A percentile compares a stretch with the other conserved stretches of the same genome.
Conservation (phyloP, 208 protist species). For the Leishmania amazonensis region DNA sequence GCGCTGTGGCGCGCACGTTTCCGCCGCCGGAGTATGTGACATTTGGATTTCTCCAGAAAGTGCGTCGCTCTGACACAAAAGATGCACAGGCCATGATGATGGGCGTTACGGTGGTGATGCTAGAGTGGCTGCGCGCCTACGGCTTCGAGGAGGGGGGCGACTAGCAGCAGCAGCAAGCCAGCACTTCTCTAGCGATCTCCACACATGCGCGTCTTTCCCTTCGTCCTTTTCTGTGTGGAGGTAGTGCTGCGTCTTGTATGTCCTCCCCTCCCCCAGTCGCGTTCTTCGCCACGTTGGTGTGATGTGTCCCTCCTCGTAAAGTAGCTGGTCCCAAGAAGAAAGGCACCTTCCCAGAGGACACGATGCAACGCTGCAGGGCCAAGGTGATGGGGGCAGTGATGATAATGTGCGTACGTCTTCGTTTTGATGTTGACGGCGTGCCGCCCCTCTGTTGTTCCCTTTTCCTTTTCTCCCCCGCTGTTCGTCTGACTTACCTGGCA, state of each 20-base stretch:
- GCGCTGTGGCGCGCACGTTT: slow-evolving; percentile 76
- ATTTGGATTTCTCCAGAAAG: slow-evolving; percentile 79
- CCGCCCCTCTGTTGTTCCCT: too few species aligned
- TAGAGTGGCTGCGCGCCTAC: slow-evolving; percentile 82
- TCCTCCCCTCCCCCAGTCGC: background rate
- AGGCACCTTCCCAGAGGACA: background rate
- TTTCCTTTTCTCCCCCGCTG: background rate
- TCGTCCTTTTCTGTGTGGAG: background rate
- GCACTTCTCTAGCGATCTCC: background rate
- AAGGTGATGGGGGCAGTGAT: background rate
- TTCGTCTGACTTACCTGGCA: background rate
- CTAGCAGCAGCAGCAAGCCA: background rate
- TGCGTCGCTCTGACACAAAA: slow-evolving; percentile 76
- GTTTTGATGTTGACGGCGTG: background rate
- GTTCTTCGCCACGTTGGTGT: background rate
- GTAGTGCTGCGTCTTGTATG: background rate
- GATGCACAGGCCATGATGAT: slow-evolving; percentile 84
- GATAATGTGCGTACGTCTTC: background rate
- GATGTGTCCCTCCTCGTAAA: background rate
- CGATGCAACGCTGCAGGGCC: background rate
- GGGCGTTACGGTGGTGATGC: slow-evolving; percentile 85
- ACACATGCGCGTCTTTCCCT: background rate
- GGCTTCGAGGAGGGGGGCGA: slow-evolving; percentile 47
- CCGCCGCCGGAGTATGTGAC: slow-evolving; percentile 90
- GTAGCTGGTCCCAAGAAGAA: background rate